Base-by-base conservation (phyloP, 129 eudicot species). In the Artemisia argyi region DNA sequence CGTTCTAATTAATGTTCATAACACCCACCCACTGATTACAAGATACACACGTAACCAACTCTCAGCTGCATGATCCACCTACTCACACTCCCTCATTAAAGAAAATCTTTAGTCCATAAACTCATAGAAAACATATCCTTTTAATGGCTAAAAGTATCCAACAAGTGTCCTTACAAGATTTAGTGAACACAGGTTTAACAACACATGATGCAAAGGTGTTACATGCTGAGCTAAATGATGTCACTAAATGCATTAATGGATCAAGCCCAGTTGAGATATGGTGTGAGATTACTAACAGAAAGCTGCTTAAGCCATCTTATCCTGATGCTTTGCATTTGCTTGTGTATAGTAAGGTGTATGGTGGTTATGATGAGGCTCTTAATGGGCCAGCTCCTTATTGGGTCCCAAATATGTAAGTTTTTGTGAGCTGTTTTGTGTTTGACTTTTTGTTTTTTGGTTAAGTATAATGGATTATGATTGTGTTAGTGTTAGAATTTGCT, bases 321-420 rank as follows among this genome's bases (percentile, higher is more conserved):
- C 99, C 99, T 7, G 89, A 90, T 61, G 48, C 86, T 11, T 68
- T 94, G 13, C 99, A 94, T 61, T 91, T 78, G 64, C 86, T 88
- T 42, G 19, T 94, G 56, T 94, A 94, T 84, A 81, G 84, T 76
- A 72, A 93, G 12, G 96, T 90, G 49, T 94, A 94, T 68, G 76
- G 74, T 69, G 49, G 75, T 53, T 86, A 89, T 54, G 89, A 90
- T 77, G 85, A 12, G 3, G 74, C 92, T 52, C 17, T 75, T 72
- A 67, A 80, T 79, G 97, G 96, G 39, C 99, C 89, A 62, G 88
- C 97, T 50, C 85, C 78, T 56, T 90, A 94, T 60, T 94, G 97
- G 96, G 90, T 90, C 77, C 99, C 97, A 70, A 84, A 96, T 3
- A 69, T 19, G 97, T 91, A 82, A 73, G 63, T 73, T 74, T n/a